phyloP scores from a whole-genome alignment of 768 basidiomycete species.

The Trametes coccinea region DNA sequence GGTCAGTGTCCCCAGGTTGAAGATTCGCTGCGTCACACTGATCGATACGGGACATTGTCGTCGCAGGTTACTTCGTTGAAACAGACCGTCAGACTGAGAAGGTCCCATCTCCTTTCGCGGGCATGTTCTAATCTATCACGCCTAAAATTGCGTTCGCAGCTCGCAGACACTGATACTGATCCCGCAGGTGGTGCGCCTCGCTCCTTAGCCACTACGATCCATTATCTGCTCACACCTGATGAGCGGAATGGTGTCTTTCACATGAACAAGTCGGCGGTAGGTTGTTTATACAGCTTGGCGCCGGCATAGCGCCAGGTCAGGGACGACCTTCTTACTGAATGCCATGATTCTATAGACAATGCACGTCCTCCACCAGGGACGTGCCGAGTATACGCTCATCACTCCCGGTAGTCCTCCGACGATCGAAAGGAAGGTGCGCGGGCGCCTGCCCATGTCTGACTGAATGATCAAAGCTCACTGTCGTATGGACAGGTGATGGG shows the following conservation, averaged over 20 bases:
- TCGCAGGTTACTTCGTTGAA: constrained; percentile 38
- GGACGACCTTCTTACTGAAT: neutral
- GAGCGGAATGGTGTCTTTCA: constrained; percentile 43
- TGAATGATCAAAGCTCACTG: neutral
- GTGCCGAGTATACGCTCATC: constrained; percentile 52
- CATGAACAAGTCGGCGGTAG: constrained; percentile 49
- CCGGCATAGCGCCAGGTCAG: neutral
- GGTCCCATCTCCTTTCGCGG: constrained; percentile 37
- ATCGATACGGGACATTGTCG: neutral
- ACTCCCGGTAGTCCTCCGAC: constrained; percentile 32
- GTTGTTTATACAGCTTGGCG: constrained; percentile 14
- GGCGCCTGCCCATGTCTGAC: too few relatives aligned
- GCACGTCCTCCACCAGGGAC: constrained; percentile 52
- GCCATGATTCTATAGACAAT: constrained; percentile 40
- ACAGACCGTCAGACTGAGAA: constrained; percentile 35
- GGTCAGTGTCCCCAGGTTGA: constrained; percentile 18
- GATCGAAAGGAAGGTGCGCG: constrained; percentile 38
- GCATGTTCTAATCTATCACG: constrained; percentile 13
- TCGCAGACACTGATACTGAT: neutral
- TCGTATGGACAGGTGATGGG: constrained; percentile 36
- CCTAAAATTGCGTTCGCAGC: too few relatives aligned
- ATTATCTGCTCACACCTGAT: constrained; percentile 48
- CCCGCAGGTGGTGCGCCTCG: constrained; percentile 31
- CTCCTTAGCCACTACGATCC: constrained; percentile 46
- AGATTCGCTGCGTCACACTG: neutral